Base-by-base conservation (phyloP, 768 basidiomycete species). In the Leccinum longicurvipes region DNA sequence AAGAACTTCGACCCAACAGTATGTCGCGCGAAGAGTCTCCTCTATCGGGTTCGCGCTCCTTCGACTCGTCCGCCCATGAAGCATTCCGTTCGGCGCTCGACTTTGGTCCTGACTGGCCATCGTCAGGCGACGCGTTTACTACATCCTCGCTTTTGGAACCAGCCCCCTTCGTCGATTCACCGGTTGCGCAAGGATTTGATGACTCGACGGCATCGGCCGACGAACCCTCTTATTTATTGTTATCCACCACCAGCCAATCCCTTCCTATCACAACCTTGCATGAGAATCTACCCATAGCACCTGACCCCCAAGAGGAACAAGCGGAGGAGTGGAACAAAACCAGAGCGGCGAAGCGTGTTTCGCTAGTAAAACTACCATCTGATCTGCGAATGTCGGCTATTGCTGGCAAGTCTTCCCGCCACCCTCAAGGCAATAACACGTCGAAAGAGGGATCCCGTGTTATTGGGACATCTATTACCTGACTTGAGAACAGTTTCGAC, bases 251-350 rank as follows among this genome's bases (percentile, higher is more conserved):
- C 47, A 60, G 59, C 34, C 67, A 50, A 53, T 60, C 59, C 25
- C 60, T 68, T 12, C 62, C 49, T 39, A 62, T 68, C 21, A 32
- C 56, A 42, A 57, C 61, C n/a, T 55, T 67, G 12, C 82, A 79
- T 54, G 81, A 83, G 61, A 77, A 72, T 50, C 76, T 76, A 61
- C 75, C 73, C 59, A 77, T 76, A 23, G 76, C 74, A 28, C 69
- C 68, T 17, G 83, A 85, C 63, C 73, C 66, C 21, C 67, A 68
- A 25, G 79, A 80, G 45, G 89, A 92, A 68, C 79, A 86, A 69
- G 91, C 92, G n/a, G 91, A 93, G 68, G 86, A 87, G 50, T 94
- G 92, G 92, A 77, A 90, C 71, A 85, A 85, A 68, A 94, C 92
- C 2, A 84, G 86, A 47, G 87, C 86, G 32, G 91, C 89, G 14